A percentile compares a stretch with the other conserved stretches of the same genome.
phyloP scores from a whole-genome alignment of 2,329 filamentous ascomycete genomes.

The Venturia nashicola region DNA sequence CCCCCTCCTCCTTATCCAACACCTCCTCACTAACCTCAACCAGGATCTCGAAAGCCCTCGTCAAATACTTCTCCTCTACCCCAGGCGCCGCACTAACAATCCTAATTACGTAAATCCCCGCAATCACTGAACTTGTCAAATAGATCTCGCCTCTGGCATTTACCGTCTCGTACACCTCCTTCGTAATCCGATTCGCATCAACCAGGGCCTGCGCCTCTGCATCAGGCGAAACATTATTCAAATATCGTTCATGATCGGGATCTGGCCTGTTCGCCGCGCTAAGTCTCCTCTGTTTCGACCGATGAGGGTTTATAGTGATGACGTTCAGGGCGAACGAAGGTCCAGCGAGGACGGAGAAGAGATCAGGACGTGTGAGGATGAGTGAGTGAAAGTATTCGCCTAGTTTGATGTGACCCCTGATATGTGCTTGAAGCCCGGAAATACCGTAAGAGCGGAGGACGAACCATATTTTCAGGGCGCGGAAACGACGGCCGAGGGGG shows the following conservation, averaged over 20 bases:
- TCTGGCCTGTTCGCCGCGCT: constrained; percentile 16
- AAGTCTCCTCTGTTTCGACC: constrained; percentile 7
- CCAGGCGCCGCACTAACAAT: constrained; percentile 62
- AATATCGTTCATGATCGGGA: constrained; percentile 20
- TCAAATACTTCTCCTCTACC: constrained; percentile 60
- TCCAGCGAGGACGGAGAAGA: constrained; percentile 64
- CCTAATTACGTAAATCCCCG: constrained; percentile 64
- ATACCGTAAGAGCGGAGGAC: constrained; percentile 76
- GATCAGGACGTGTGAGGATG: constrained; percentile 46
- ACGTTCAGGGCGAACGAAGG: constrained; percentile 75
- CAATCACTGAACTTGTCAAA: constrained; percentile 65
- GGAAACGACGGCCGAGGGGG: constrained; percentile 77
- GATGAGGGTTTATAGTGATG: constrained; percentile 41
- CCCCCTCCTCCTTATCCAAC: constrained; percentile 14
- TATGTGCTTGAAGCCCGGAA: constrained; percentile 59
- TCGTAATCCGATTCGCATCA: constrained; percentile 55
- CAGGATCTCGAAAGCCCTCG: constrained; percentile 61
- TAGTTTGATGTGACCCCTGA: constrained; percentile 54
- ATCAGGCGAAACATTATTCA: constrained; percentile 22
- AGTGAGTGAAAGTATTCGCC: constrained; percentile 59
- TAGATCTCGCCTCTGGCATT: constrained; percentile 69
- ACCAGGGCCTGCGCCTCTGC: constrained; percentile 32
- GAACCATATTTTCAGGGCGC: constrained; percentile 90
- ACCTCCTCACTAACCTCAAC: constrained; percentile 51
- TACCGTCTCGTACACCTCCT: constrained; percentile 61